Evolutionary conservation across 306 rosid species (phyloP).

Genomic region (Acacia crassicarpa): DNA sequence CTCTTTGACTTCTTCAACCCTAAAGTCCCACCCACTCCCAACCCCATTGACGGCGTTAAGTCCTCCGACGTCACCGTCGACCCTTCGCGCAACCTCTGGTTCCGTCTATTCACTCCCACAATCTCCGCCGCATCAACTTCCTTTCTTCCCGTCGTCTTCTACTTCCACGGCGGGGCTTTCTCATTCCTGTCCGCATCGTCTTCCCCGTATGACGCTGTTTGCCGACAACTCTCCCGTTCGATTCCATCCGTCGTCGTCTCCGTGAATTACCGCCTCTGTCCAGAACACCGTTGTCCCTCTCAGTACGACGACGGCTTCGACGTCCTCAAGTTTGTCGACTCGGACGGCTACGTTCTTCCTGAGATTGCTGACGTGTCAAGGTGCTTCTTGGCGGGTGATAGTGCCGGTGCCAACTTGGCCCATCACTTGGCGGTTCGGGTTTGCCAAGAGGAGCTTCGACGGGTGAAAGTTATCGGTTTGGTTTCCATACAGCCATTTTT

Average conservation of each 20-base stretch:
- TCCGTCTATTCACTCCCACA: constrained; percentile 46
- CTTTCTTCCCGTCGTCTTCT: constrained; percentile 44
- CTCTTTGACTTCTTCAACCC: constrained; percentile 36
- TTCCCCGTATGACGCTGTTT: constrained; percentile 34
- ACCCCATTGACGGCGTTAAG: constrained; percentile 39
- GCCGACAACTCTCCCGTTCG: constrained; percentile 35
- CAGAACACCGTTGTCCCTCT: constrained; percentile 49
- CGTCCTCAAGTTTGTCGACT: constrained; percentile 45
- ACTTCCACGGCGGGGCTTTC: constrained; percentile 70
- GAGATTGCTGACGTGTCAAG: constrained; percentile 37
- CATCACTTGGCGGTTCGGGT: constrained; percentile 52
- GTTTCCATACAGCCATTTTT: constrained; percentile 61
- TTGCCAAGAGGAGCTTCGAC: not conserved
- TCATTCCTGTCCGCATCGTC: constrained; percentile 27
- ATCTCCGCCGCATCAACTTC: not conserved
- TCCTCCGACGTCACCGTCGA: constrained; percentile 47
- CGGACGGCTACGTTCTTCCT: constrained; percentile 24
- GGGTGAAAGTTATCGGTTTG: constrained; percentile 28
- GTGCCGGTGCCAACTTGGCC: constrained; percentile 64
- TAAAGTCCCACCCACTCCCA: constrained; percentile 30
- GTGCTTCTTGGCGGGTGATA: constrained; percentile 57
- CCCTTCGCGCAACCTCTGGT: constrained; percentile 47
- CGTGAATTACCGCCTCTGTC: constrained; percentile 60
- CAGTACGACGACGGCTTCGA: constrained; percentile 65
- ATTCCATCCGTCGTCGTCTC: constrained; percentile 50